These are phyloP conservation scores for Triticum aestivum DNA, from an alignment of 176 grass and related monocot genomes.

Conservation along the genomic window DNA sequence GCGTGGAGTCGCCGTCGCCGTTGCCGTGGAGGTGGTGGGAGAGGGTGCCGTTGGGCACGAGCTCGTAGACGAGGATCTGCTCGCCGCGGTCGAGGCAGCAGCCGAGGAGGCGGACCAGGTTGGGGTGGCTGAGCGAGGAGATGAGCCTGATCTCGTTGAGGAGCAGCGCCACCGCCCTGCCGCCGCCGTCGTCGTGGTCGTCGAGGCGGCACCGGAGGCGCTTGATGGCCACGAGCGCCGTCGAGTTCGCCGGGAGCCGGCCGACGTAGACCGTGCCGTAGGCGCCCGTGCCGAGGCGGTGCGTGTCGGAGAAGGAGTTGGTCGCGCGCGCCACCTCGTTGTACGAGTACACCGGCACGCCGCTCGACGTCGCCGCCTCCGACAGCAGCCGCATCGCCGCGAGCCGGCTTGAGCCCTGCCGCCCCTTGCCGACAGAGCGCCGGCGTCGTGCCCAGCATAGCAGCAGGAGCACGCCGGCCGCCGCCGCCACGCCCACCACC, in stretches of 20 bases:
- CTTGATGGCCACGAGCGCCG: constrained; percentile 78
- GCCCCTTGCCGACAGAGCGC: not conserved
- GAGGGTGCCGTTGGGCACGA: constrained; percentile 84
- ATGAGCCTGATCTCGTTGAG: constrained; percentile 89
- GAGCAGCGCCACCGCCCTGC: constrained; percentile 12
- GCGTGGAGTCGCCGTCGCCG: not conserved
- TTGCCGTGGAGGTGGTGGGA: constrained; percentile 51
- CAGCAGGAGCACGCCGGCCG: constrained; percentile 13
- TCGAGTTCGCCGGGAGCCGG: constrained; percentile 37
- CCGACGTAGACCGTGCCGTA: constrained; percentile 94
- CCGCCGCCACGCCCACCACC: not conserved
- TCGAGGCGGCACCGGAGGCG: constrained; percentile 50
- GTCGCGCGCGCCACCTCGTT: constrained; percentile 68
- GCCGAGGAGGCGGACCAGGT: constrained; percentile 81
- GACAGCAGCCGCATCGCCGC: constrained; percentile 48
- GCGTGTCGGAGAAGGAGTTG: constrained; percentile 63
- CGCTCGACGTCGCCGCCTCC: constrained; percentile 52
- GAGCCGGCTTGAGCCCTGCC: constrained; percentile 10
- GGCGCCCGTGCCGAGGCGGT: constrained; percentile 75
- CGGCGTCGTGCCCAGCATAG: constrained; percentile 30
- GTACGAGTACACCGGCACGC: constrained; percentile 73
- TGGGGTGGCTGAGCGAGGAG: constrained; percentile 78
- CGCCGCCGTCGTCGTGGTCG: constrained; percentile 16
- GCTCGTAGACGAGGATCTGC: constrained; percentile 92
- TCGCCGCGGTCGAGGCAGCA: constrained; percentile 88